phyloP scores from a whole-genome alignment of 2,329 filamentous ascomycete species.

The Bipolaris zeicola region DNA sequence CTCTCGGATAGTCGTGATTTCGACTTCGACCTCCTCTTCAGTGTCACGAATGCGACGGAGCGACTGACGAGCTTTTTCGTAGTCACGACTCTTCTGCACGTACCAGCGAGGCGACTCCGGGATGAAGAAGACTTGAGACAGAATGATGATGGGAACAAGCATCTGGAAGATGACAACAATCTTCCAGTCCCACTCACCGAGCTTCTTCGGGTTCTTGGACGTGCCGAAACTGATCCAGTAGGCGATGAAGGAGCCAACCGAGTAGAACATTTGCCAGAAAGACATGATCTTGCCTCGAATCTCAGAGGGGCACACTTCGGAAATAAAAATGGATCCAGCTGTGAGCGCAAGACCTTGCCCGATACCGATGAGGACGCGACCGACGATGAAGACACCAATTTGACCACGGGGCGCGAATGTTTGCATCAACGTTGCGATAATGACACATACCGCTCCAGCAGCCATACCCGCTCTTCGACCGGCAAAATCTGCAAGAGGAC shows the following conservation, averaged over 20 bases:
- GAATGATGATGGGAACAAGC: slow-evolving; percentile 67
- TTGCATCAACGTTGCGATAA: slow-evolving; percentile 72
- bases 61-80: slow-evolving; percentile 64
- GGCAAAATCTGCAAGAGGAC: slow-evolving; percentile 65
- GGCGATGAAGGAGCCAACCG: slow-evolving; percentile 67
- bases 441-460: slow-evolving; percentile 66
- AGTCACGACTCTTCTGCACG: slow-evolving; percentile 64
- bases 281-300: slow-evolving; percentile 72
- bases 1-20: slow-evolving; percentile 68
- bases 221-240: slow-evolving; percentile 69
- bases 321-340: slow-evolving; percentile 72
- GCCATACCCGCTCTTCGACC: slow-evolving; percentile 70
- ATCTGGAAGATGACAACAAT: slow-evolving; percentile 76
- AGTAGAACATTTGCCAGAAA: slow-evolving; percentile 72
- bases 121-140: slow-evolving; percentile 64
- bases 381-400: slow-evolving; percentile 70
- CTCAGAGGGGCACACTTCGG: slow-evolving; percentile 67
- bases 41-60: slow-evolving; percentile 67
- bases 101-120: slow-evolving; percentile 73
- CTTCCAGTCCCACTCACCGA: slow-evolving; percentile 76
- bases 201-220: slow-evolving; percentile 58
- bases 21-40: slow-evolving; percentile 69
- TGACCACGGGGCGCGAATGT: slow-evolving; percentile 64
- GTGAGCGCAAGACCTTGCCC: slow-evolving; percentile 72
- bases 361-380: slow-evolving; percentile 70